phyloP scores from a whole-genome alignment of 108 stramenopile genomes.

The Schizochytrium sp. region DNA sequence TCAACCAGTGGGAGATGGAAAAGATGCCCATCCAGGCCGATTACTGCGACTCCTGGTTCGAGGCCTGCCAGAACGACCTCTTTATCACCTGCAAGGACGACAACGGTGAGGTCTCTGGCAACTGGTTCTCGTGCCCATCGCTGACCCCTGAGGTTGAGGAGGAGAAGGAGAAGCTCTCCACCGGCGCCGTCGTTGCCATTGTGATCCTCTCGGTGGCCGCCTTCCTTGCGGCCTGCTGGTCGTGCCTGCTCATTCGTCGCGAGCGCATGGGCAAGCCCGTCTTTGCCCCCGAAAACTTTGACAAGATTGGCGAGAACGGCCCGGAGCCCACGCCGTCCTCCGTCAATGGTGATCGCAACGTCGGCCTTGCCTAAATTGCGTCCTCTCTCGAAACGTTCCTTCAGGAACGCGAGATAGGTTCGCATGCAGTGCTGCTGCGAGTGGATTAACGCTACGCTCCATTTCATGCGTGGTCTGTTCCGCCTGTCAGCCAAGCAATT shows the following conservation, averaged over 20 bases:
- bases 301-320: background rate
- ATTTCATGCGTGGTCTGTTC: too few species aligned
- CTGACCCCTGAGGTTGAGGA: background rate
- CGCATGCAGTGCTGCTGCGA: too few species aligned
- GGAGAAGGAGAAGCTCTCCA: background rate
- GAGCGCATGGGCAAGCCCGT: conserved; percentile 8
- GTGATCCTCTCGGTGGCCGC: background rate
- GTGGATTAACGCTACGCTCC: too few species aligned
- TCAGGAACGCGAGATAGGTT: too few species aligned
- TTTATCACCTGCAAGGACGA: conserved; percentile 18
- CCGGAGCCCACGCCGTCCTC: background rate
- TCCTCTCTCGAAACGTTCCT: too few species aligned
- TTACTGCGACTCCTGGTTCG: conserved; percentile 35
- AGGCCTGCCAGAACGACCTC: conserved; percentile 27
- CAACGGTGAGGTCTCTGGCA: background rate
- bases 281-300: background rate
- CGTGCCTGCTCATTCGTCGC: background rate
- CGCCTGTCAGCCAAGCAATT: too few species aligned
- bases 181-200: background rate
- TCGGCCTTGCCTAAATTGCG: background rate
- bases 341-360: background rate
- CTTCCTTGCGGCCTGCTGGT: background rate
- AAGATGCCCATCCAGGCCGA: conserved; percentile 33
- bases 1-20: conserved; percentile 29
- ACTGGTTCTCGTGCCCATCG: background rate